Evolutionary conservation across 495 filamentous ascomycete genomes (phyloP), one percentile per base, ranked within the genome.

Genomic region (Astrothelium subdiscretum): DNA sequence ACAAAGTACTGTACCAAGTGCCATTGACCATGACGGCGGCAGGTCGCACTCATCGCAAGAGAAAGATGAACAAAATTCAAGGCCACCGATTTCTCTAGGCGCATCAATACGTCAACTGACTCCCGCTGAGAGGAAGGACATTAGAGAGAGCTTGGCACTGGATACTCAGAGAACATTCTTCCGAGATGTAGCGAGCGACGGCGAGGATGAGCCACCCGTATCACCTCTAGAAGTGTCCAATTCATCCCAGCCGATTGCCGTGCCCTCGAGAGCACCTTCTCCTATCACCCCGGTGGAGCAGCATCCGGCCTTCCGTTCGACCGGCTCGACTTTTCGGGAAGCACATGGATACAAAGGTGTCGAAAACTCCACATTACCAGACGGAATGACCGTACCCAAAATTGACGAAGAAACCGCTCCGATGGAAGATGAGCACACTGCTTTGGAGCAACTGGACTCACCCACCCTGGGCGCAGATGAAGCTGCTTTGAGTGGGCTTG

Each of bases 401-500:
- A 24, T 32, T 26, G 31, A 59, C 26, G 13, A 35, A 42, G 31
- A 22, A 26, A 3, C 26, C 27, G 58, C 52, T 32, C 22, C 48
- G 20, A 51, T 22, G 20, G 29, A 15, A 48, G 32, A 43, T 32
- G 31, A 29, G n/a, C 38, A 58, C 24, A 59, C 2, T 22, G 12
- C 43, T 18, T 10, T 35, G 8, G 31, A 64, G 2, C 66, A 66
- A n/a, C 15, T 72, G 18, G 90, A 97, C 69, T 96, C 92, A 0
- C 91, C 92, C 1, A 95, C 90, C 12, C 74, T 96, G 2, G 87
- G 87, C 11, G 83, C 89, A 18, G 64, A 72, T 12, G 79, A 78
- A 0, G 74, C 84, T 58, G 89, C 88, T 13, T 78, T 97, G 22
- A 91, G 85, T 69, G 88, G 88, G 22, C 80, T 97, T 72, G 85